Evolutionary conservation across 768 basidiomycete species (phyloP).

Genomic region (Cystofilobasidium ferigula): DNA sequence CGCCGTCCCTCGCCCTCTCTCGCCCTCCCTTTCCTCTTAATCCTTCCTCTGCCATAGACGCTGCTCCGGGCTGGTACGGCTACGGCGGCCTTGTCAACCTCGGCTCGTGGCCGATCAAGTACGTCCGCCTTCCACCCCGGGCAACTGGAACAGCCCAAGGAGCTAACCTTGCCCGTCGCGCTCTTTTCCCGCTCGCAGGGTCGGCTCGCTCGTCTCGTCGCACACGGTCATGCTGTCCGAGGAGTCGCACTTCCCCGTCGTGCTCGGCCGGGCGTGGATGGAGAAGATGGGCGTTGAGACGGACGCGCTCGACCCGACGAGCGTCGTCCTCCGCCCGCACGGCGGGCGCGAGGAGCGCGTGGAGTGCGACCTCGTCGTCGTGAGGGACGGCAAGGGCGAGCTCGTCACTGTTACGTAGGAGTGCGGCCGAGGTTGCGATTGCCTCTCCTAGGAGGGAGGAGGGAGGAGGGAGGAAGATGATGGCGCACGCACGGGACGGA

Average conservation of each 20-base stretch:
- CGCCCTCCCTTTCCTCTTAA: background rate
- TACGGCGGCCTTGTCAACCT: conserved; percentile 64
- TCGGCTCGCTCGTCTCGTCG: conserved; percentile 38
- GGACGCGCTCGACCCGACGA: conserved; percentile 72
- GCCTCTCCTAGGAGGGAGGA: background rate
- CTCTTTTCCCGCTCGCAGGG: conserved; percentile 27
- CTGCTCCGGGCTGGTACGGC: conserved; percentile 83
- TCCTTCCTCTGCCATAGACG: conserved; percentile 27
- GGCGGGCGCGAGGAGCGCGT: conserved; percentile 67
- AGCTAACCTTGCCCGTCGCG: conserved; percentile 12
- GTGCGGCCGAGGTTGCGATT: background rate
- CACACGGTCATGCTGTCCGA: conserved; percentile 75
- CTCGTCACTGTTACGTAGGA: conserved; percentile 75
- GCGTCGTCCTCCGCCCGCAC: conserved; percentile 60
- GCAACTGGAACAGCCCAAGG: conserved; percentile 40
- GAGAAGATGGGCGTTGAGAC: conserved; percentile 56
- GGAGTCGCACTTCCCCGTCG: conserved; percentile 90
- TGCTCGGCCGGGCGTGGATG: conserved; percentile 60
- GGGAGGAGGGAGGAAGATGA: too few relatives aligned
- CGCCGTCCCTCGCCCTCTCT: background rate
- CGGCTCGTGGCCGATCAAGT: conserved; percentile 20
- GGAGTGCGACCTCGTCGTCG: conserved; percentile 79
- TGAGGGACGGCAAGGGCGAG: conserved; percentile 77
- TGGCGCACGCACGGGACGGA: too few relatives aligned
- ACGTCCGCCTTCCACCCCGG: conserved; percentile 32